Percentiles rank a stretch among this genome's conserved stretches.
These are phyloP conservation scores for Deinandra increscens DNA, from an alignment of 129 eudicot genomes.

Conservation along the genomic window DNA sequence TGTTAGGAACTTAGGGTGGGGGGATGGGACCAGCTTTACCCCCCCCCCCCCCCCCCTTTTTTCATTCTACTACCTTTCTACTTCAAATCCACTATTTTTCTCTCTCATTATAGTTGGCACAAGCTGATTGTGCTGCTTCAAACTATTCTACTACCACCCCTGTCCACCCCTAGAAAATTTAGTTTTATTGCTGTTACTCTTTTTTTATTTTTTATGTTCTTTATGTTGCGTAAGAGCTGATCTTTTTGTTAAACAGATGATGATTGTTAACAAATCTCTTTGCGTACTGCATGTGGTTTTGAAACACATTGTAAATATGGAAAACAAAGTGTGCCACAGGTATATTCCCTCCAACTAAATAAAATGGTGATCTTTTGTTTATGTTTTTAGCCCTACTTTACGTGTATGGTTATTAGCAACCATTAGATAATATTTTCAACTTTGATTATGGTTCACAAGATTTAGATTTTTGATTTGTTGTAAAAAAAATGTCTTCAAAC, in stretches of 20 bases:
- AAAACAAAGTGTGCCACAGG: conserved; percentile 44
- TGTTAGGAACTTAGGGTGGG: conserved; percentile 2
- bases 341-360: conserved; percentile 7
- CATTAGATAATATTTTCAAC: not conserved
- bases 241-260: conserved; percentile 48
- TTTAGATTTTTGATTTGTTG: not conserved
- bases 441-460: conserved; percentile 1
- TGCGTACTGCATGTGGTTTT: conserved; percentile 52
- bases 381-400: not conserved
- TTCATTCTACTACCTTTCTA: too few species aligned
- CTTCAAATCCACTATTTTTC: too few species aligned
- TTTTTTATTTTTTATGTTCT: not conserved
- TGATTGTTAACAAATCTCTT: conserved; percentile 60
- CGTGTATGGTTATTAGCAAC: not conserved
- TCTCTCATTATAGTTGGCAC: too few species aligned
- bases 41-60: too few species aligned
- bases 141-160: too few species aligned
- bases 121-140: too few species aligned
- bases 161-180: too few species aligned
- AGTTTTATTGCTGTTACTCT: not conserved
- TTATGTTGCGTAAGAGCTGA: not conserved
- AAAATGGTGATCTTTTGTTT: conserved; percentile 1
- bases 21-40: too few species aligned
- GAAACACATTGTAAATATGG: conserved; percentile 38
- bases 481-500: not conserved